Evolutionary conservation across 2,329 filamentous ascomycete genomes (phyloP), one percentile per base, ranked within the genome.

Genomic region (Diaporthe caulivora): DNA sequence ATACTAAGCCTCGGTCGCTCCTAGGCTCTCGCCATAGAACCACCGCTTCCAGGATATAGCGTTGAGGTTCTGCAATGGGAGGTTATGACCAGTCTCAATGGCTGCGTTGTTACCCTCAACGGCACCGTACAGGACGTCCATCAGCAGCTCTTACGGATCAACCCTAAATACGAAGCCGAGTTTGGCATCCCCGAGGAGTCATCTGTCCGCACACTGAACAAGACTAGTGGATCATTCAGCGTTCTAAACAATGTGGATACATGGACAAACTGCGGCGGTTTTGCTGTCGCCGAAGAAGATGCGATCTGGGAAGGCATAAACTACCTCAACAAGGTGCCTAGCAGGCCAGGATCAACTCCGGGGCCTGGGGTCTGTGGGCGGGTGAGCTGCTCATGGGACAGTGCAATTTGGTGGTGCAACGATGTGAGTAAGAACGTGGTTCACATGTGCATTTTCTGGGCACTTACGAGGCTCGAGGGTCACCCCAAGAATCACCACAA

Each of bases 331-430:
- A 24, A 42, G 18, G 49, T 70, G 15, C 6, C 49, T 1, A 51
- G 67, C 2, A 40, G 11, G 18, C 67, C 67, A 2, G 51, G 24
- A 5, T 55, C 53, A 2, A 7, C 2, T 1, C 47, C 67, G 1
- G 67, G 67, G n/a, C 67, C 51, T 13, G 21, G n/a, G 2, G 26
- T 24, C 18, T 70, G 67, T 37, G 67, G 37, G 8, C 51, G 15
- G n/a, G 67, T 70, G 34, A 55, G 47, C 37, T 70, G 67, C 3
- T 55, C 31, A 13, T 55, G n/a, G 9, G n/a, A 70, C 13, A 44
- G 37, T 4, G 67, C 49, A 1, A 70, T 70, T 11, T 70, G 51
- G 67, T 57, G 67, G 67, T 70, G 67, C 51, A 70, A 70, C 11
- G 51, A 70, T 31, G 67, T 44, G 29, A 54, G 67, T 57, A 34